Conservation (phyloP, 371 early-diverging fungal genomes). For the Zopfochytrium polystomum region DNA sequence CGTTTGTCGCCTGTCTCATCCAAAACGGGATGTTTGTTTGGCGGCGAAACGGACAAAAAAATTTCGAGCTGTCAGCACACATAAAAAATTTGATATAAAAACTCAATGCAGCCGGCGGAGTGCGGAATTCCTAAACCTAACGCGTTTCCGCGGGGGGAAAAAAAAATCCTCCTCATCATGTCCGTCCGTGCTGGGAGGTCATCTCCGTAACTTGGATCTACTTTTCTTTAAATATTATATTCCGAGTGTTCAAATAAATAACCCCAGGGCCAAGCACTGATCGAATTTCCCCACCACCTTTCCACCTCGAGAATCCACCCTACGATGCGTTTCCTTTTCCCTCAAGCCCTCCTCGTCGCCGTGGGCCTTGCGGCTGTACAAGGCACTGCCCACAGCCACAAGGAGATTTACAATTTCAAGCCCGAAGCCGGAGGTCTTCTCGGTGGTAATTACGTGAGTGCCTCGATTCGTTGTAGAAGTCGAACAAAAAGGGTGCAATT, state of each 20-base stretch:
- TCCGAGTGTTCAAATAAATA: neutral
- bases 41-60: neutral
- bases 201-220: neutral
- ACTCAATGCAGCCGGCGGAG: neutral
- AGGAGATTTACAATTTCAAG: neutral
- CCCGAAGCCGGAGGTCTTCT: neutral
- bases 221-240: too few relatives aligned
- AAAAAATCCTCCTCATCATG: neutral
- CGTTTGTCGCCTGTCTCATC: too few relatives aligned
- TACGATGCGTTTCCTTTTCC: neutral
- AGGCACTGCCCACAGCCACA: neutral
- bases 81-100: neutral
- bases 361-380: neutral
- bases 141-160: neutral
- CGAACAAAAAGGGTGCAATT: neutral
- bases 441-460: neutral
- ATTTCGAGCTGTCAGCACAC: neutral
- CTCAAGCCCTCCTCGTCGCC: neutral
- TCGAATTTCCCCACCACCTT: neutral
- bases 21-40: neutral
- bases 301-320: neutral
- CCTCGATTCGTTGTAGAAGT: neutral
- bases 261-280: neutral
- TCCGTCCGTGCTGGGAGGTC: neutral
- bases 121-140: neutral